phyloP scores from a whole-genome alignment of 1,284 basidiomycete genomes.

The Rhizopogon parksii region DNA sequence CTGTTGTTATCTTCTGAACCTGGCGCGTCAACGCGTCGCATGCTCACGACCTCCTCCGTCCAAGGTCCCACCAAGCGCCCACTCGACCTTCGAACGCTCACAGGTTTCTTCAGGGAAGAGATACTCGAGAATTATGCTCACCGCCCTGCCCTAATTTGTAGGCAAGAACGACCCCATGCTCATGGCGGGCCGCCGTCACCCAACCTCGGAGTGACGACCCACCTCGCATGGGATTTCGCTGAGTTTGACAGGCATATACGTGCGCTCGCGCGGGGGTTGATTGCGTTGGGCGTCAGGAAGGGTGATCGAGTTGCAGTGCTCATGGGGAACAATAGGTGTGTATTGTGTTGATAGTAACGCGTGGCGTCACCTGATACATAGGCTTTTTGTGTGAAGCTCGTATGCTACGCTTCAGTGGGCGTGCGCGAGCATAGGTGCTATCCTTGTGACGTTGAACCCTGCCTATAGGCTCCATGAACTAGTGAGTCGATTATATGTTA shows the following conservation, averaged over 20 bases:
- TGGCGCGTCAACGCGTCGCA: slow-evolving; percentile 1
- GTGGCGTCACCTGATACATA: neutral
- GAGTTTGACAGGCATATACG: slow-evolving; percentile 65
- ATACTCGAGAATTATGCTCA: slow-evolving; percentile 45
- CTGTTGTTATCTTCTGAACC: no score
- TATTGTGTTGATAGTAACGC: slow-evolving; percentile 1
- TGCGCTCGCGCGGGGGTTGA: slow-evolving; percentile 64
- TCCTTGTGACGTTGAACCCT: slow-evolving; percentile 77
- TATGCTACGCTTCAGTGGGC: slow-evolving; percentile 83
- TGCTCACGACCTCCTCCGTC: slow-evolving; percentile 42
- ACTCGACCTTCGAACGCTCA: slow-evolving; percentile 54
- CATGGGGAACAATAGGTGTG: slow-evolving; percentile 77
- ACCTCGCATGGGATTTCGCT: slow-evolving; percentile 69
- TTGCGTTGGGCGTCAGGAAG: slow-evolving; percentile 63
- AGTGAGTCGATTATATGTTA: slow-evolving; percentile 32
- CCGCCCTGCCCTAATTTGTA: slow-evolving; percentile 61
- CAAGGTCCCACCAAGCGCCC: slow-evolving; percentile 56
- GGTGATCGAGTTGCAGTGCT: slow-evolving; percentile 77
- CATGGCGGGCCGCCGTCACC: slow-evolving; percentile 53
- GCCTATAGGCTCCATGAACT: slow-evolving; percentile 72
- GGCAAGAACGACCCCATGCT: slow-evolving; percentile 48
- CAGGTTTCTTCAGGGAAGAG: slow-evolving; percentile 53
- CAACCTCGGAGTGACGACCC: slow-evolving; percentile 40
- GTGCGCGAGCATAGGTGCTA: slow-evolving; percentile 71
- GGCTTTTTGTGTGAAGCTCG: slow-evolving; percentile 37